These are phyloP conservation scores for Allium cepa DNA, from an alignment of 106 monocot genomes.

Conservation along the genomic window DNA sequence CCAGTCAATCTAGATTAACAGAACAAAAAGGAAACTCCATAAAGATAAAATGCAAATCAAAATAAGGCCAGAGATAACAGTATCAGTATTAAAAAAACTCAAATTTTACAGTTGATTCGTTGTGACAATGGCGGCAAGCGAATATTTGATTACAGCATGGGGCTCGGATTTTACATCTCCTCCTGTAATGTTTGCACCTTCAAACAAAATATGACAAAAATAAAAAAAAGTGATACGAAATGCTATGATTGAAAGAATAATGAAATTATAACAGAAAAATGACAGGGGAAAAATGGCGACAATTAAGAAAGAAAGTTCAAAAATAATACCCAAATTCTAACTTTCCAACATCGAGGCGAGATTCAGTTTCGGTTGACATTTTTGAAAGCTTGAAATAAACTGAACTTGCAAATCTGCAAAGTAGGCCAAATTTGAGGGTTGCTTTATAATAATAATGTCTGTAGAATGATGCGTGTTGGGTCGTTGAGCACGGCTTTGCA, in stretches of 20 bases:
- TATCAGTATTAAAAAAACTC: too few relatives aligned
- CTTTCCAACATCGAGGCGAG: conserved; percentile 40
- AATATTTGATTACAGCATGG: conserved; percentile 63
- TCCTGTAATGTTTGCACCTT: conserved; percentile 63
- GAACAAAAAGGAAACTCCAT: too few relatives aligned
- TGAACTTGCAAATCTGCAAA: not conserved
- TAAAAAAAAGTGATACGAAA: not conserved
- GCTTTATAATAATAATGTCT: too few relatives aligned
- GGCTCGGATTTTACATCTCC: conserved; percentile 61
- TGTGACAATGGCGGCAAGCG: conserved; percentile 68
- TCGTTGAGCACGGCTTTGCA: too few relatives aligned
- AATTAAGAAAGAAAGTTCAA: too few relatives aligned
- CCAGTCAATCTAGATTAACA: conserved; percentile 26
- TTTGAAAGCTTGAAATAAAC: too few relatives aligned
- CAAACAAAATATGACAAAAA: not conserved
- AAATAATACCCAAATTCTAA: conserved; percentile 33
- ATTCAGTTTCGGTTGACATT: not conserved
- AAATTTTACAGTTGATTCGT: conserved; percentile 43
- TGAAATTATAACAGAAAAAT: not conserved
- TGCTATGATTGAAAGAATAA: not conserved
- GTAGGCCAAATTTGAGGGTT: too few relatives aligned
- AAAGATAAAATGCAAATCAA: too few relatives aligned
- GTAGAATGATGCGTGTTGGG: too few relatives aligned
- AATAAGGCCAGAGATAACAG: too few relatives aligned
- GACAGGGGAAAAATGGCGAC: not conserved